Conservation (phyloP, 1,139 yeast genomes). For the Nakaseomyces kungkrabaensis region DNA sequence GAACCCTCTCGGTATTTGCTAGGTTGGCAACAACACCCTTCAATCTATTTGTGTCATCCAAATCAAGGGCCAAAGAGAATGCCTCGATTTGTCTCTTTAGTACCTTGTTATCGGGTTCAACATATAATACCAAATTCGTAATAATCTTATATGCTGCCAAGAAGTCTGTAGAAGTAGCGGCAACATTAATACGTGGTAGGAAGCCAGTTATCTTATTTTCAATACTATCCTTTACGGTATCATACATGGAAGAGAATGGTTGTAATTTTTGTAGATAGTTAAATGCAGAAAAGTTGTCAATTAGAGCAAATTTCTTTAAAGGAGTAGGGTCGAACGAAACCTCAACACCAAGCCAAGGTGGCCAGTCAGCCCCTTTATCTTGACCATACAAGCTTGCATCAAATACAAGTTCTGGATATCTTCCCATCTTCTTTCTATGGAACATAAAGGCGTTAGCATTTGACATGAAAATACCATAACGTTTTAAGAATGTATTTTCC, state of each 20-base stretch:
- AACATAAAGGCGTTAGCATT: slow-evolving; percentile 68
- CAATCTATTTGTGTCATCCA: slow-evolving; percentile 49
- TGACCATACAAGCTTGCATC: slow-evolving; percentile 36
- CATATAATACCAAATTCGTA: slow-evolving; percentile 55
- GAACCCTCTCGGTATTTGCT: slow-evolving; percentile 44
- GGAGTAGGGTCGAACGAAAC: slow-evolving; percentile 63
- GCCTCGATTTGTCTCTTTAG: slow-evolving; percentile 55
- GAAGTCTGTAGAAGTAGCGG: slow-evolving; percentile 69
- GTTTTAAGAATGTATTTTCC: slow-evolving; percentile 50
- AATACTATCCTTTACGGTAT: slow-evolving; percentile 28
- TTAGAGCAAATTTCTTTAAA: slow-evolving; percentile 45
- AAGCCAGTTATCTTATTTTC: slow-evolving; percentile 45
- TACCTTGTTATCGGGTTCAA: slow-evolving; percentile 51
- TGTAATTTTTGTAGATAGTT: slow-evolving; percentile 41
- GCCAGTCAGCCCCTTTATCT: slow-evolving; percentile 43
- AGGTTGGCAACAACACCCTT: slow-evolving; percentile 43
- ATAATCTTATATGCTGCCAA: slow-evolving; percentile 53
- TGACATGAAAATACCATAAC: slow-evolving; percentile 58
- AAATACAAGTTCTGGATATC: slow-evolving; percentile 36
- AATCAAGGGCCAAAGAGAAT: slow-evolving; percentile 59
- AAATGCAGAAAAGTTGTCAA: slow-evolving; percentile 55
- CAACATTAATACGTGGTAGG: slow-evolving; percentile 58
- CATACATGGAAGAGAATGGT: slow-evolving; percentile 23
- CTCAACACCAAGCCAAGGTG: slow-evolving; percentile 77
- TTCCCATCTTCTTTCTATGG: slow-evolving; percentile 38